phyloP scores from a whole-genome alignment of 768 basidiomycete genomes.

The Lactarius evosmus region DNA sequence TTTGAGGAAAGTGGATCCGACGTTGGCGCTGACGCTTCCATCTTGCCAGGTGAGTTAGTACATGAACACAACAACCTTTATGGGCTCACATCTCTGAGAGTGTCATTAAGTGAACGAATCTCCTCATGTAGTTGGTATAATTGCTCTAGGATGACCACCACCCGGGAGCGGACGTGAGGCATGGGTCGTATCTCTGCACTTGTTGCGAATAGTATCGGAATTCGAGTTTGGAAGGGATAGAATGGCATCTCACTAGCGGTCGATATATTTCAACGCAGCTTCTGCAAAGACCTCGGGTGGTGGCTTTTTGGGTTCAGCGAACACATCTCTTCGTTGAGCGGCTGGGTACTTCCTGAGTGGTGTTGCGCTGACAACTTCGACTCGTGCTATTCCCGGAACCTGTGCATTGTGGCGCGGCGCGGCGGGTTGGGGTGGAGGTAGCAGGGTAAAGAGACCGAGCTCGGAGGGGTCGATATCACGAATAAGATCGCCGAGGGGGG shows the following conservation, averaged over 20 bases:
- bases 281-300: slow-evolving; percentile 75
- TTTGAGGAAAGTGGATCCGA: slow-evolving; percentile 32
- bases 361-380: slow-evolving; percentile 66
- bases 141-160: slow-evolving; percentile 39
- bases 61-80: background rate
- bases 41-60: slow-evolving; percentile 31
- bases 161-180: slow-evolving; percentile 47
- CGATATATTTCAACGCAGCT: slow-evolving; percentile 73
- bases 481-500: slow-evolving; percentile 68
- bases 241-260: slow-evolving; percentile 60
- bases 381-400: slow-evolving; percentile 52
- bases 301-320: slow-evolving; percentile 42
- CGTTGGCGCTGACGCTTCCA: slow-evolving; percentile 28
- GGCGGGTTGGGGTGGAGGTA: slow-evolving; percentile 33
- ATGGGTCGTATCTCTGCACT: slow-evolving; percentile 43
- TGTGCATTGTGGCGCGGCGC: slow-evolving; percentile 34
- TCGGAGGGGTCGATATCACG: slow-evolving; percentile 78
- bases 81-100: slow-evolving; percentile 41
- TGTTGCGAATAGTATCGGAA: slow-evolving; percentile 2
- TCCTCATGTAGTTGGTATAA: slow-evolving; percentile 39
- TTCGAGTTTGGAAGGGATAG: background rate
- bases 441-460: slow-evolving; percentile 70
- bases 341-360: slow-evolving; percentile 53
- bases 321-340: slow-evolving; percentile 35
- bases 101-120: slow-evolving; percentile 37